phyloP scores from a whole-genome alignment of 306 rosid genomes.

The Cicer bijugum region DNA sequence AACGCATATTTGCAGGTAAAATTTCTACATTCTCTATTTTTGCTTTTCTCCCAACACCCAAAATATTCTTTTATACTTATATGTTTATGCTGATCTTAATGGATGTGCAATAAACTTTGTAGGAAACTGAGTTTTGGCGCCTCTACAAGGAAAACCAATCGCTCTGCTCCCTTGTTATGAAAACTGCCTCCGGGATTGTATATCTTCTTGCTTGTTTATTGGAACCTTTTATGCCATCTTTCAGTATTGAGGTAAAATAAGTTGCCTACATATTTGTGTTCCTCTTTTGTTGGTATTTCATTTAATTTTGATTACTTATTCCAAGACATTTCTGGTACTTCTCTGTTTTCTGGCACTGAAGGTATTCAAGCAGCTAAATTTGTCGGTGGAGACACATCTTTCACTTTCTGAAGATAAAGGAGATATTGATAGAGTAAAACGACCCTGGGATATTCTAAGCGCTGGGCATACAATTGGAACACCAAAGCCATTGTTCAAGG shows the following conservation, averaged over 20 bases:
- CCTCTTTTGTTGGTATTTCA: background rate
- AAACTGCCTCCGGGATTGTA: constrained; percentile 87
- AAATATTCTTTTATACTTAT: background rate
- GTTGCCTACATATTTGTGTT: background rate
- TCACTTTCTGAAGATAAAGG: constrained; percentile 81
- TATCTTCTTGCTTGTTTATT: constrained; percentile 83
- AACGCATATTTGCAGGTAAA: constrained; percentile 86
- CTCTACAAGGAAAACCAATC: constrained; percentile 81
- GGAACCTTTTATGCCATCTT: constrained; percentile 94
- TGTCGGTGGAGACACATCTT: constrained; percentile 59
- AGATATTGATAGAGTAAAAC: constrained; percentile 66
- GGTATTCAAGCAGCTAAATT: constrained; percentile 88
- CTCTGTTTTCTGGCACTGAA: constrained; percentile 47
- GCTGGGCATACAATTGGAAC: constrained; percentile 86
- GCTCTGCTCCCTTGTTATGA: constrained; percentile 76
- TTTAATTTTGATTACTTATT: constrained; percentile 29
- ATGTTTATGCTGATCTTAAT: background rate
- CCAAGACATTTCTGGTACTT: constrained; percentile 11
- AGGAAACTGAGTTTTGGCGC: constrained; percentile 91
- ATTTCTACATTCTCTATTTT: constrained; percentile 23
- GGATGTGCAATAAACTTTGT: constrained; percentile 28
- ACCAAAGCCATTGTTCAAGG: constrained; percentile 86
- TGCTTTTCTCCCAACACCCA: background rate
- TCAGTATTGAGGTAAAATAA: constrained; percentile 69
- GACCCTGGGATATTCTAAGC: constrained; percentile 79